Evolutionary conservation across 352 stramenopile genomes (phyloP), one percentile per base, ranked within the genome.

Genomic region (Phytophthora citrophthora): DNA sequence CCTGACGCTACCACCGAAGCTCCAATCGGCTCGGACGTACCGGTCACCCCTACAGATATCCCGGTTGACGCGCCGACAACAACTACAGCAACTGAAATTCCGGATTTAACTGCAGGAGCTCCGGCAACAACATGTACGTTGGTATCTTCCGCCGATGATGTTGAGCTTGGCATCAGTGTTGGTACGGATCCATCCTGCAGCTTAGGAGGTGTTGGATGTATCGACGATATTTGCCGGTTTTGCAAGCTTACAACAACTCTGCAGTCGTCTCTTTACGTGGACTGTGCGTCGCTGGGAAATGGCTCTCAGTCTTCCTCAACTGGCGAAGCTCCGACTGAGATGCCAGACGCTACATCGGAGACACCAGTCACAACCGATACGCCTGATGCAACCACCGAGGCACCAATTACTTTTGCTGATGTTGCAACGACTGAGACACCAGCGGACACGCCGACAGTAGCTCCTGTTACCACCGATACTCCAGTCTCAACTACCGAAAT

Each of bases 141-240:
- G 10, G 47, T 59, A 20, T 45, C 54, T 26, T 75, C 72, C 3
- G 36, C 39, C 2, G 72, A 65, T 8, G 75, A 83, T 24, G 40
- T 48, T 18, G 40, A 43, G 9, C 53, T 67, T n/a, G 75, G 75
- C 3, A 79, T 83, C 39, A 64, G 61, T 5, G 54, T 81, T 4
- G 38, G 58, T 20, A 72, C 70, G 0, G 76, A 84, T n/a, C 12
- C 62, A 1, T 59, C 50, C 6, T 84, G 76, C 24, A 54, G 40
- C 10, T 47, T 13, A 2, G 73, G 73, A 12, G 76, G 76, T 2
- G 38, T 76, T 13, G 76, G 76, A 5, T 85, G 76, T 36, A 66
- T 81, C 8, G 57, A 72, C 12, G 46, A 59, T 16, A 56, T 82
- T 12, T 85, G 76, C 59, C 76, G 76, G 20, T 82, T 79, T 46